phyloP scores from a whole-genome alignment of 768 basidiomycete genomes.

The Psilocybe cyanescens region DNA sequence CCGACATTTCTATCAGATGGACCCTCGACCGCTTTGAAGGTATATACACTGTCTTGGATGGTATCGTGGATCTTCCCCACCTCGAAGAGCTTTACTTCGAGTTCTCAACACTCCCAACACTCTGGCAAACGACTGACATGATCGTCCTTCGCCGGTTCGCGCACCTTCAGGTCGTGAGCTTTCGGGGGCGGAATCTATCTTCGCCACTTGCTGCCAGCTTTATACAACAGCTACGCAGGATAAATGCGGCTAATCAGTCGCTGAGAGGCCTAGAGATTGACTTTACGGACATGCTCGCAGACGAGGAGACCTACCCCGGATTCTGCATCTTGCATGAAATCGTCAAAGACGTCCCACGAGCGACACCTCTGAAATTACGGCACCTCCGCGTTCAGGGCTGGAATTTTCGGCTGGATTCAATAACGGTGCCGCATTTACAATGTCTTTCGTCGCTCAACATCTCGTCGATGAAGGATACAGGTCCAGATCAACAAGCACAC shows the following conservation, averaged over 20 bases:
- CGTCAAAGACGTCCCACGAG: not conserved
- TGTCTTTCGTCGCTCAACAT: constrained; percentile 6
- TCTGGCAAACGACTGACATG: not conserved
- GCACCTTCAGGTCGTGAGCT: not conserved
- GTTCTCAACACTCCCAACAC: not conserved
- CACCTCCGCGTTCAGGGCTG: constrained; percentile 8
- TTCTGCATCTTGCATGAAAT: not conserved
- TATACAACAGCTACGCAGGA: not conserved
- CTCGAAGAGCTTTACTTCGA: constrained; percentile 8
- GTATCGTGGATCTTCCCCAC: constrained; percentile 2
- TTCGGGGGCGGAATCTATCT: constrained; percentile 1
- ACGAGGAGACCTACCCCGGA: not conserved
- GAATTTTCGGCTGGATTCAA: constrained; percentile 5
- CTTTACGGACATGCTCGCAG: not conserved
- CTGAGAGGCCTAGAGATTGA: not conserved
- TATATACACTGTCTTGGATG: constrained; percentile 4
- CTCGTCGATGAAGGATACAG: not conserved
- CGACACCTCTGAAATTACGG: not conserved
- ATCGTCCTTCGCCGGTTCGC: constrained; percentile 4
- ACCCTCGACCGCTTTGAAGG: not conserved
- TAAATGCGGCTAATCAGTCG: not conserved
- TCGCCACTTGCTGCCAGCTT: not conserved
- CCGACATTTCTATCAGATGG: constrained; percentile 1
- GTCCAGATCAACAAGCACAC: not conserved
- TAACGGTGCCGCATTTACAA: constrained; percentile 6